These are phyloP conservation scores for Alternaria brassicae DNA, from an alignment of 2,329 filamentous ascomycete genomes.

Conservation along the genomic window DNA sequence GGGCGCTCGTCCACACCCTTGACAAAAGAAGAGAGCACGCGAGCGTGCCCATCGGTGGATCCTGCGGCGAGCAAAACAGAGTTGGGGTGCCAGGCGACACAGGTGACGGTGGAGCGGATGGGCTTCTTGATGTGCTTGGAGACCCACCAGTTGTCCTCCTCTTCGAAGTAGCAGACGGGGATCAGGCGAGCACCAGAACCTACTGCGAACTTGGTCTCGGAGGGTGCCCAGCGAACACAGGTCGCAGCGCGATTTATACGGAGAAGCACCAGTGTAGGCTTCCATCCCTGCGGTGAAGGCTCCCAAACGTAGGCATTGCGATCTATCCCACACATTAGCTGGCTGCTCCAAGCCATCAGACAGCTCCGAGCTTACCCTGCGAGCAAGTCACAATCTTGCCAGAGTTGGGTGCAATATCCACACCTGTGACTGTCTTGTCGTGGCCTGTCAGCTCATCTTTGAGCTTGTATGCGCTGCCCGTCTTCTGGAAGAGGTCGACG, in stretches of 20 bases:
- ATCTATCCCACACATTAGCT: slow-evolving; percentile 62
- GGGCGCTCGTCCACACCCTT: slow-evolving; percentile 91
- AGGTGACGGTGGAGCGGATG: slow-evolving; percentile 95
- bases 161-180: slow-evolving; percentile 97
- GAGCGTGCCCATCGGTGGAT: slow-evolving; percentile 94
- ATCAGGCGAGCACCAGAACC: slow-evolving; percentile 95
- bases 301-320: slow-evolving; percentile 99
- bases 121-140: slow-evolving; percentile 99
- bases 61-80: slow-evolving; percentile 92
- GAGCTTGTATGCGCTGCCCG: slow-evolving; percentile 77
- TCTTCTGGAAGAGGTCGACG: slow-evolving; percentile 84
- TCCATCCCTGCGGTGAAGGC: slow-evolving; percentile 88
- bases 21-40: slow-evolving; percentile 94
- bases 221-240: slow-evolving; percentile 96
- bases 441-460: slow-evolving; percentile 95
- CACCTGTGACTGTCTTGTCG: slow-evolving; percentile 94
- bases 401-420: slow-evolving; percentile 89
- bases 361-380: slow-evolving; percentile 68
- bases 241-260: slow-evolving; percentile 97
- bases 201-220: slow-evolving; percentile 96
- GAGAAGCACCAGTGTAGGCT: slow-evolving; percentile 94
- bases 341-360: slow-evolving; percentile 5
- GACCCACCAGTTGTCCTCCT: slow-evolving; percentile 99
- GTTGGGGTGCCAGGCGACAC: slow-evolving; percentile 96
- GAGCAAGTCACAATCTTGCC: slow-evolving; percentile 98